These are phyloP conservation scores for Barnettozyma pratensis DNA, from an alignment of 805 yeast species.

Conservation along the genomic window DNA sequence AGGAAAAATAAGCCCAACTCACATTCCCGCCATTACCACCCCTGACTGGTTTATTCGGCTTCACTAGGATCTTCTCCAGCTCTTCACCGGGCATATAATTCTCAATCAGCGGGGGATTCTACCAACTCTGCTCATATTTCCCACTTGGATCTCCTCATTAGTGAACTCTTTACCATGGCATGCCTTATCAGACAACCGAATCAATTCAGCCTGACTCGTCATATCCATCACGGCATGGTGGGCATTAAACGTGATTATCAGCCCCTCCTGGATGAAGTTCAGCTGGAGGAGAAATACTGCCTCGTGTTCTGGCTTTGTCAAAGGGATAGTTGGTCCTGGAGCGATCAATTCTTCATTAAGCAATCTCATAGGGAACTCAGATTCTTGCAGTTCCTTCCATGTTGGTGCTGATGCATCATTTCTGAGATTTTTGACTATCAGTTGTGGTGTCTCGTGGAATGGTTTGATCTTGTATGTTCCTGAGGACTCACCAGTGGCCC, in stretches of 20 bases:
- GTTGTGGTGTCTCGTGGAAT: not conserved
- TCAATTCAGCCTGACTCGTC: not conserved
- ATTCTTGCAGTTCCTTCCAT: not conserved
- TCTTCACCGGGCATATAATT: not conserved
- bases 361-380: not conserved
- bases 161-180: not conserved
- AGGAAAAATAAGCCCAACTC: not conserved
- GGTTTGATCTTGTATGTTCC: not conserved
- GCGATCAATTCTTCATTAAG: not conserved
- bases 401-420: not conserved
- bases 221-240: constrained; percentile 1
- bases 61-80: not conserved
- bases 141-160: not conserved
- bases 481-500: not conserved
- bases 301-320: not conserved
- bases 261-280: not conserved
- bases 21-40: not conserved
- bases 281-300: not conserved
- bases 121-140: not conserved
- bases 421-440: not conserved
- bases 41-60: not conserved
- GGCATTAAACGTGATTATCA: not conserved
- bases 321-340: not conserved
- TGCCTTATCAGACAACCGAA: not conserved
- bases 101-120: not conserved